phyloP scores from a whole-genome alignment of 176 grass and related monocot genomes.

The Lolium rigidum region DNA sequence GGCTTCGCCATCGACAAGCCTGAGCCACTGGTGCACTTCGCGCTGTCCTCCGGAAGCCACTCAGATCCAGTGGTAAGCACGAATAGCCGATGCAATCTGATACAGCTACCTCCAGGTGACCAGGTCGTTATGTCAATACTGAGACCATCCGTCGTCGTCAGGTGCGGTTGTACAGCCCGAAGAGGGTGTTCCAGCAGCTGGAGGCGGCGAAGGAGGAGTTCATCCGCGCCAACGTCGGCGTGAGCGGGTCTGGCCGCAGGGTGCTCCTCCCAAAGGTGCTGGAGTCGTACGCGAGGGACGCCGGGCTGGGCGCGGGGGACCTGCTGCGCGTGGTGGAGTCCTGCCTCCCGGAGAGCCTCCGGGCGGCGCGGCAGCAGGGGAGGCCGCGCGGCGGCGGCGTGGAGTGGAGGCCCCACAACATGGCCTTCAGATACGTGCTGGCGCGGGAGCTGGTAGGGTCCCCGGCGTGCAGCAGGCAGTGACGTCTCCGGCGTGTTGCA shows the following conservation, averaged over 20 bases:
- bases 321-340: conserved; percentile 57
- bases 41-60: conserved; percentile 77
- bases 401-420: conserved; percentile 80
- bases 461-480: neutral
- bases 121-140: too few species aligned
- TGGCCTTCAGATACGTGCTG: conserved; percentile 75
- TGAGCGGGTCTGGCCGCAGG: conserved; percentile 53
- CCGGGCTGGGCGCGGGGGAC: conserved; percentile 54
- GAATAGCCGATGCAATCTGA: too few species aligned
- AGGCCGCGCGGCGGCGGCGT: conserved; percentile 46
- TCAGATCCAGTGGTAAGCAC: conserved; percentile 80
- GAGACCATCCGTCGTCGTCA: too few species aligned
- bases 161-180: conserved; percentile 78
- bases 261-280: conserved; percentile 76
- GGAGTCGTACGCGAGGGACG: conserved; percentile 65
- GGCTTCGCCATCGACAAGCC: conserved; percentile 60
- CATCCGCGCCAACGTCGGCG: conserved; percentile 61
- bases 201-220: conserved; percentile 81
- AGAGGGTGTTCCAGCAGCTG: conserved; percentile 70
- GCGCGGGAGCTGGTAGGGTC: conserved; percentile 52
- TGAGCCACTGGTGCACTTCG: conserved; percentile 88
- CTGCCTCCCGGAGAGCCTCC: conserved; percentile 67
- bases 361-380: conserved; percentile 41
- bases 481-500: neutral
- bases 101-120: too few species aligned